Base-by-base conservation (phyloP, 768 basidiomycete species). In the Leccinum aurantiacum region DNA sequence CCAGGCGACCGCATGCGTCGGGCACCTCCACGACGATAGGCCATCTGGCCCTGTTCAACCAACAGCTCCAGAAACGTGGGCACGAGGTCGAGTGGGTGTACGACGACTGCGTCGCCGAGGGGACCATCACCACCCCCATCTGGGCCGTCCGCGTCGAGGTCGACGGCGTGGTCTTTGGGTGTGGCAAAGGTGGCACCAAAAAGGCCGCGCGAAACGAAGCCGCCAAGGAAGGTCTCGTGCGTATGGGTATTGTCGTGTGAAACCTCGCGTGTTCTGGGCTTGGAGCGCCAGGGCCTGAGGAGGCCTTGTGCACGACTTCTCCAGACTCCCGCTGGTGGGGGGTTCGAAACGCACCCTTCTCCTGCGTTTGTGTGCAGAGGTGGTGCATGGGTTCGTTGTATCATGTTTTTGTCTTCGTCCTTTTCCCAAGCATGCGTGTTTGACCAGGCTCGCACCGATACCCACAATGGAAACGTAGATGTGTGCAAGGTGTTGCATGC, bases 41-140 rank as follows among this genome's bases (percentile, higher is more conserved):
- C 4, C 87, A 92, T 68, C 82, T 93, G 11, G 87, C 88, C 38
- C 74, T 93, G 56, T 91, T 93, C 79, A 93, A 93, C 69, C 90
- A 92, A 74, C 77, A 82, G 58, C 70, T 92, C 57, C 86, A 89
- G 73, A 88, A 83, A 73, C 65, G 69, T 27, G 78, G 77, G 67
- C 79, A 77, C 55, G 67, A 72, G 54, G 80, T 92, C 61, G 89
- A 93, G 73, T 93, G 91, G 91, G 72, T 82, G 11, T 91, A 87
- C 67, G 75, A 80, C 27, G 83, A 84, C 25, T 71, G 72, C n/a
- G 70, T 63, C 14, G 73, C 74, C 46, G 74, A 78, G 54, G 80
- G 80, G 24, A 83, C 80, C 33, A 82, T 78, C 67, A 82, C 85
- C n/a, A 92, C 90, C 24, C 89, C 91, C 3, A 82, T 90, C 61